phyloP scores from a whole-genome alignment of 805 yeast species.

The Priceomyces fermenticarens region DNA sequence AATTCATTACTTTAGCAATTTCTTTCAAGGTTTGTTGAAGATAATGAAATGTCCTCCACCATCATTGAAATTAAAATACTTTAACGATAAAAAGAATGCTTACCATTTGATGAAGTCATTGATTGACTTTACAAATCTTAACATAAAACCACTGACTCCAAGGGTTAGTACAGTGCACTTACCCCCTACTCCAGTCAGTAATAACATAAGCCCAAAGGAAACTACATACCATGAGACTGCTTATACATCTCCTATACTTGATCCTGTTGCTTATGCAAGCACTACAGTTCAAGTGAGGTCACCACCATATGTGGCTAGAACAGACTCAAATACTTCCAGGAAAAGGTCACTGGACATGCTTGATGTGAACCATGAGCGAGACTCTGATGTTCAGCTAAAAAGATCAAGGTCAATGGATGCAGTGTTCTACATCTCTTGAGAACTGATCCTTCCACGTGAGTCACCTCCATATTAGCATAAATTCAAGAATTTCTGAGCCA shows the following conservation, averaged over 20 bases:
- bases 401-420: slow-evolving; percentile 20
- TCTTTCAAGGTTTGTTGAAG: slow-evolving; percentile 29
- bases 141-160: slow-evolving; percentile 29
- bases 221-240: neutral
- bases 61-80: slow-evolving; percentile 44
- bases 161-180: slow-evolving; percentile 11
- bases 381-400: slow-evolving; percentile 15
- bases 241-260: neutral
- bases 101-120: slow-evolving; percentile 35
- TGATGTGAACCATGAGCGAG: slow-evolving; percentile 1
- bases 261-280: neutral
- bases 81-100: slow-evolving; percentile 33
- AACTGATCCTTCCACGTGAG: no score
- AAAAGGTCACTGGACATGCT: slow-evolving; percentile 6
- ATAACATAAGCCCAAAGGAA: slow-evolving; percentile 16
- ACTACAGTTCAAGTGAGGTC: slow-evolving; percentile 4
- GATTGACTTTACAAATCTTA: slow-evolving; percentile 27
- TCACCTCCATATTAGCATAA: no score
- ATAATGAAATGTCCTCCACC: slow-evolving; percentile 46
- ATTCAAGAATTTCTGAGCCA: no score
- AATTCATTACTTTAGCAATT: slow-evolving; percentile 11
- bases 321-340: slow-evolving; percentile 1
- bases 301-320: slow-evolving; percentile 4
- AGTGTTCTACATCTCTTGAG: slow-evolving; percentile 16
- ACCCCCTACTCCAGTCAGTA: slow-evolving; percentile 19